phyloP scores from a whole-genome alignment of 2,329 filamentous ascomycete species.

The Ascochyta viciae-villosae region DNA sequence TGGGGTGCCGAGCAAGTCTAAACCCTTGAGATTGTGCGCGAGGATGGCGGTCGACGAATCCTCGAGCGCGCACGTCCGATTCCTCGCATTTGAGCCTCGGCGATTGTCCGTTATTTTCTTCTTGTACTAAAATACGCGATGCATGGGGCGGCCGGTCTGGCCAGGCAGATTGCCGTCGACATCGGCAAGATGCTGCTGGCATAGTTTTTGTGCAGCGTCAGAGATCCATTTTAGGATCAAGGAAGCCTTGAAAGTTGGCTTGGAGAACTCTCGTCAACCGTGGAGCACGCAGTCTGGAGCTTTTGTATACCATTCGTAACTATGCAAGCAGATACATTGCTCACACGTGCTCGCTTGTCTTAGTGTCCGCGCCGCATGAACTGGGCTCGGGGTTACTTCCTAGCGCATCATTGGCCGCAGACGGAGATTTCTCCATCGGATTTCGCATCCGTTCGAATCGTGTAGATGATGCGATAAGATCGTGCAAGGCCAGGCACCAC shows the following conservation, averaged over 20 bases:
- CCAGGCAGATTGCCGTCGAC: slow-evolving; percentile 7
- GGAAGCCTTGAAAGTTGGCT: background rate
- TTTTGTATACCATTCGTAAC: slow-evolving; percentile 22
- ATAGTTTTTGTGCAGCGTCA: background rate
- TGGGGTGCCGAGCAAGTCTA: slow-evolving; percentile 63
- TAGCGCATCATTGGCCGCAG: slow-evolving; percentile 4
- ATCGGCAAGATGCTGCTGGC: slow-evolving; percentile 4
- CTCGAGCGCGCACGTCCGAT: slow-evolving; percentile 16
- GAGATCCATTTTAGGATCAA: background rate
- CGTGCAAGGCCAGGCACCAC: background rate
- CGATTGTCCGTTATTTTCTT: slow-evolving; percentile 10
- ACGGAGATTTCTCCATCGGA: slow-evolving; percentile 10
- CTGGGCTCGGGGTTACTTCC: slow-evolving; percentile 8
- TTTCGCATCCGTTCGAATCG: slow-evolving; percentile 1
- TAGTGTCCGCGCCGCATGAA: slow-evolving; percentile 33
- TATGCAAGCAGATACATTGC: slow-evolving; percentile 2
- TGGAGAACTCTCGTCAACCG: background rate
- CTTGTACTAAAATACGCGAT: slow-evolving; percentile 24
- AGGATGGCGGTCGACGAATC: slow-evolving; percentile 41
- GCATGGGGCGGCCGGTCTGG: slow-evolving; percentile 16
- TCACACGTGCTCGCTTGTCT: slow-evolving; percentile 29
- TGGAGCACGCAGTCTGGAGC: background rate
- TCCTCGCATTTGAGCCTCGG: slow-evolving; percentile 14
- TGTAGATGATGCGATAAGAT: slow-evolving; percentile 7
- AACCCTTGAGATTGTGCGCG: background rate